Evolutionary conservation across 164 flowering plant species (phyloP), one percentile per base, ranked within the genome.

Genomic region (Kalanchoe fedtschenkoi): DNA sequence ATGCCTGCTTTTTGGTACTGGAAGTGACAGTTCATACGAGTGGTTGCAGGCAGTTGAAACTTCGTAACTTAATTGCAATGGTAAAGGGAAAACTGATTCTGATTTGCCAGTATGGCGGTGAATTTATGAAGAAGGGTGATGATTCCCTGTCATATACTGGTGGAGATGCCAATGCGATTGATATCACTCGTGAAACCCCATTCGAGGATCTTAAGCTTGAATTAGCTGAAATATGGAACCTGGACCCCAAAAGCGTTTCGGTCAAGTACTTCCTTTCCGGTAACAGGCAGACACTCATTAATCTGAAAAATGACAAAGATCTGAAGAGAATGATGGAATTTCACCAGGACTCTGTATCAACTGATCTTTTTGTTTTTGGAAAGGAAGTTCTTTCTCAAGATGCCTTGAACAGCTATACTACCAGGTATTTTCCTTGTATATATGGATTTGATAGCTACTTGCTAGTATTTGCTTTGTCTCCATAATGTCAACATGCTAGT

Each of bases 231-330:
- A 72, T 80, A 71, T 83, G 76, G 65, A 77, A 86, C 62, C 70
- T 77, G 57, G 77, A 80, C 28, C 51, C 34, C 46, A 61, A 67
- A 34, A 68, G 77, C 7, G 42, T 89, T 63, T 69, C 84, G 33
- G 51, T 85, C 70, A 89, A 87, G 77, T 89, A 89, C 57, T 84
- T 87, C 74, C 81, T 89, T 29, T 95, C 97, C 3, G 81, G 82
- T 61, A 83, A 89, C 64, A 79, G 61, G 56, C 72, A 70, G 60
- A 85, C 84, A 39, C 90, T 84, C 28, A 83, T 89, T 30, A 80
- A 76, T 58, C 34, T 87, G 57, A 72, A 80, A 1, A 80, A 70
- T 69, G 89, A 83, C 62, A 86, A 75, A 53, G 95, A 84, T 71
- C 65, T 87, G 33, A 82, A 80, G 61, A 71, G 95, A 30, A 82